Conservation (phyloP, 495 filamentous ascomycete genomes). For the Aspergillus steynii region DNA sequence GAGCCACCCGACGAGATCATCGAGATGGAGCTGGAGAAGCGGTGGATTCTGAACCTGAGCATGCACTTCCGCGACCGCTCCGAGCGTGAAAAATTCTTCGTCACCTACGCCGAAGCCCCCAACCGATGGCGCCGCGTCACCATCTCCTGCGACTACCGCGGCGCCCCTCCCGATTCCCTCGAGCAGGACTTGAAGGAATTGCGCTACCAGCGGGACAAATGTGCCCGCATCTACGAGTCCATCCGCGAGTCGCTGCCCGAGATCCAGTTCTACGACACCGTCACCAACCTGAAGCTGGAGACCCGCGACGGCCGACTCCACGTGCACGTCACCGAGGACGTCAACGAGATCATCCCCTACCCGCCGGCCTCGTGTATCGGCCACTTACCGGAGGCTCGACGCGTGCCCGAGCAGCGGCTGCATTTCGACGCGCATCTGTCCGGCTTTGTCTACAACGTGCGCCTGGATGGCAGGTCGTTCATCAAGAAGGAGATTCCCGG, state of each 20-base stretch:
- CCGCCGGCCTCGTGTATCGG: conserved; percentile 72
- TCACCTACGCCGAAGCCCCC: conserved; percentile 83
- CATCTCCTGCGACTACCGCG: conserved; percentile 90
- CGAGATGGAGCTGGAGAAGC: conserved; percentile 77
- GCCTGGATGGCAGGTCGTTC: conserved; percentile 61
- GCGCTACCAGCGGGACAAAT: conserved; percentile 90
- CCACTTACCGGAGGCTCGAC: conserved; percentile 66
- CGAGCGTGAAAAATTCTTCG: conserved; percentile 95
- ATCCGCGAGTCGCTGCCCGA: conserved; percentile 88
- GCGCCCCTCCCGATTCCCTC: conserved; percentile 75
- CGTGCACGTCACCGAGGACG: conserved; percentile 97
- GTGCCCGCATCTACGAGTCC: conserved; percentile 90
- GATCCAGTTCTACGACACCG: conserved; percentile 93
- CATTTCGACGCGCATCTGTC: conserved; percentile 91
- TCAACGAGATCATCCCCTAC: conserved; percentile 92
- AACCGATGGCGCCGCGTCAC: conserved; percentile 86
- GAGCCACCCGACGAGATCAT: conserved; percentile 54
- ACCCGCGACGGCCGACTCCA: conserved; percentile 88
- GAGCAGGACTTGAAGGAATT: conserved; percentile 78
- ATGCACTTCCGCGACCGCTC: conserved; percentile 98
- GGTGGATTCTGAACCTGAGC: conserved; percentile 96
- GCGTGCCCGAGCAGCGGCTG: conserved; percentile 70
- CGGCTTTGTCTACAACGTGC: conserved; percentile 96
- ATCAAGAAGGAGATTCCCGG: conserved; percentile 99
- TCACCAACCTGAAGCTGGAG: conserved; percentile 94